Percentiles rank a stretch among this genome's conserved stretches.
Evolutionary conservation across 75 land plant species (phyloP).

Genomic region (Isoetes taiwanensis): DNA sequence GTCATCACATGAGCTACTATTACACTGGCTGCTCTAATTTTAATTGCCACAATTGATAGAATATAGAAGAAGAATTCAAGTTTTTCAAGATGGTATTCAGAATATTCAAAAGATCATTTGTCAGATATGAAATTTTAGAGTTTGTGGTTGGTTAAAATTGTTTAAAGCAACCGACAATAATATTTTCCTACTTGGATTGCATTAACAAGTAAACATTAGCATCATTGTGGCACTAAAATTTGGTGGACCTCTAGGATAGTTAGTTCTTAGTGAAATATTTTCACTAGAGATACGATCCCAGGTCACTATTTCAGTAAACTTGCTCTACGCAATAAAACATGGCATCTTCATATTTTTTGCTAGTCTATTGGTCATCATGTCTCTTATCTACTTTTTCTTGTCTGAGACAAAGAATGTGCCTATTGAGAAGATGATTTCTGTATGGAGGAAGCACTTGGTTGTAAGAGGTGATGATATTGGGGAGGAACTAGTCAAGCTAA

Average conservation of each 20-base stretch:
- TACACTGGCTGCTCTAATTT: not conserved
- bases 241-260: not conserved
- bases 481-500: no score
- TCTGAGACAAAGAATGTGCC: conserved; percentile 6
- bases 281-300: not conserved
- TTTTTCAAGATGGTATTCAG: not conserved
- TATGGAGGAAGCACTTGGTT: conserved; percentile 6
- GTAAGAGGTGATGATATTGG: no score
- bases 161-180: no score
- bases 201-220: conserved; percentile 41
- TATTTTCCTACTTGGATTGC: conserved; percentile 27
- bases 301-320: not conserved
- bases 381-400: not conserved
- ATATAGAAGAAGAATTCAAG: not conserved
- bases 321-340: no score
- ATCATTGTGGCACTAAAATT: conserved; percentile 69
- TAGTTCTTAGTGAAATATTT: conserved; percentile 4
- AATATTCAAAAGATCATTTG: conserved; percentile 1
- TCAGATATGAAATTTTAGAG: not conserved
- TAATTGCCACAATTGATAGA: not conserved
- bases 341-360: conserved; percentile 2
- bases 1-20: not conserved
- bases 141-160: not conserved
- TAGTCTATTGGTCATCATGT: not conserved
- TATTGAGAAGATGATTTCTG: not conserved